Evolutionary conservation across 495 filamentous ascomycete genomes (phyloP).

Genomic region (Bombardia bombarda): DNA sequence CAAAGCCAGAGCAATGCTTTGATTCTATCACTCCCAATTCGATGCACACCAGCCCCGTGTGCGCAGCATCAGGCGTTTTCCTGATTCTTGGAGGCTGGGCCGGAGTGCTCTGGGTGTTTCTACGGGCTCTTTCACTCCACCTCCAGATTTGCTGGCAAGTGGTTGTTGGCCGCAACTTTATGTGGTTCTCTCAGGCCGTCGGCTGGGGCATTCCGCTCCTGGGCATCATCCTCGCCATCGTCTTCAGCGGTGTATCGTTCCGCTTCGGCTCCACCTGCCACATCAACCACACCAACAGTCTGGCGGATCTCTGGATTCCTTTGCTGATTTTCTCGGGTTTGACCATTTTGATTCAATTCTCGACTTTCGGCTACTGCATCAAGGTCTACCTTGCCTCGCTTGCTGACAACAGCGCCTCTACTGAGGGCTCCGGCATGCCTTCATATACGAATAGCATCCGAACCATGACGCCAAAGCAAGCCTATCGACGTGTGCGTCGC

Average conservation of each 20-base stretch:
- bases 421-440: conserved; percentile 63
- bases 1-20: conserved; percentile 73
- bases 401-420: conserved; percentile 59
- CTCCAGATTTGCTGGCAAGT: conserved; percentile 98
- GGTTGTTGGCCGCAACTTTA: conserved; percentile 79
- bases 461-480: conserved; percentile 78
- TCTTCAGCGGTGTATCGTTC: conserved; percentile 87
- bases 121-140: conserved; percentile 85
- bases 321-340: conserved; percentile 70
- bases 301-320: conserved; percentile 86
- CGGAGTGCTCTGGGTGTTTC: conserved; percentile 80
- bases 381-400: conserved; percentile 86
- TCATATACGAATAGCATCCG: conserved; percentile 74
- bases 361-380: conserved; percentile 87
- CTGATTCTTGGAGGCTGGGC: conserved; percentile 78
- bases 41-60: conserved; percentile 74
- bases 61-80: conserved; percentile 82
- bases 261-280: conserved; percentile 87
- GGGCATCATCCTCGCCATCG: conserved; percentile 63
- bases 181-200: conserved; percentile 70
- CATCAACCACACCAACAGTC: conserved; percentile 75
- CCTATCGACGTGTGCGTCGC: conserved; percentile 74
- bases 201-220: conserved; percentile 79
- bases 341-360: conserved; percentile 72
- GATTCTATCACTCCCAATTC: conserved; percentile 89